Base-by-base conservation (phyloP, 306 rosid species). In the Dryas drummondii region DNA sequence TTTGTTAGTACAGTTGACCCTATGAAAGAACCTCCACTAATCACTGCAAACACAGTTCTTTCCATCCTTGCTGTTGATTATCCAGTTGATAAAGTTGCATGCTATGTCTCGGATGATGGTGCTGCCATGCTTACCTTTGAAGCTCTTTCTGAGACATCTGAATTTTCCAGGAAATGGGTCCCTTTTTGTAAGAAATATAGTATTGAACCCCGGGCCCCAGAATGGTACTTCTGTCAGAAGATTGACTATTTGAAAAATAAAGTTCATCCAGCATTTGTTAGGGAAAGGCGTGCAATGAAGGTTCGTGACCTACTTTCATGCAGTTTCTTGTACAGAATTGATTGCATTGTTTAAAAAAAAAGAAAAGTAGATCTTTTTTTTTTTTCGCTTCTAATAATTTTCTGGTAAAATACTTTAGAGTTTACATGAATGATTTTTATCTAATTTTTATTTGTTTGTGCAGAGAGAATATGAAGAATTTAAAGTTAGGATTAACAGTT, bases 51-150 rank as follows among this genome's bases (percentile, higher is more conserved):
- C 85, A 94, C 97, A 1, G 99, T 94, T 75, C 88, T 94, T 41
- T 91, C 99, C 49, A 94, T 94, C 82, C 97, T 94, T 44, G 88
- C 93, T 11, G 99, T 88, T 55, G 97, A 94, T 82, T 94, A 94
- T 81, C 97, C 99, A 4, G 93, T 89, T 3, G 99, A 94, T 51
- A 94, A 94, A 83, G 96, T 92, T 70, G 89, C 92, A n/a, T 94
- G 99, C 89, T 94, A 94, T 74, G 97, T 94, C 70, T 94, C 99
- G 9, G 97, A 94, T 60, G 99, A 94, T 86, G 99, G 99, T 81
- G 99, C 99, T 74, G 99, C 99, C 63, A 94, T 94, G 99, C 90
- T 94, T 74, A 94, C 99, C 63, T 94, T 94, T 80, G 97, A 94
- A 87, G 99, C 93, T 22, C 93, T 94, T 68, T 92, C 97, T 13